phyloP scores from a whole-genome alignment of 148 eudicot genomes.

The Rhododendron ferrugineum region DNA sequence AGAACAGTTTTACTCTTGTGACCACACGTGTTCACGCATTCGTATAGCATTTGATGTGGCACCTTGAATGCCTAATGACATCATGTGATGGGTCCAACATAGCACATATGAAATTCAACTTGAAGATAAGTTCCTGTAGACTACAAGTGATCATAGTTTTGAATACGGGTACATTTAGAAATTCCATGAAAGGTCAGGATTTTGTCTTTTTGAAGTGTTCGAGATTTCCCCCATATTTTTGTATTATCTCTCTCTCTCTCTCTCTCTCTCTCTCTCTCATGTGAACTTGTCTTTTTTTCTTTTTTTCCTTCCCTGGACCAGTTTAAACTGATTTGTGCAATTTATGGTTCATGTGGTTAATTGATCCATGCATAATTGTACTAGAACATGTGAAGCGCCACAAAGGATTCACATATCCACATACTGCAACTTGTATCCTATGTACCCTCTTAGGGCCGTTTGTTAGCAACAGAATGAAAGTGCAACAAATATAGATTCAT shows the following conservation, averaged over 20 bases:
- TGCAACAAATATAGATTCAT: no score
- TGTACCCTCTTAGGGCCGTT: not conserved
- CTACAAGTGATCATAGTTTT: not conserved
- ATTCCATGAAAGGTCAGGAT: not conserved
- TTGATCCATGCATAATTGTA: not conserved
- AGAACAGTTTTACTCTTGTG: not conserved
- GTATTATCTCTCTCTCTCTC: constrained; percentile 1
- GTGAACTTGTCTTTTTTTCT: not conserved
- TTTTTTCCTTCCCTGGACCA: not conserved
- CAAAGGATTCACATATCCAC: not conserved
- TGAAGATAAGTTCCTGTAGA: not conserved
- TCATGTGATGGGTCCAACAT: not conserved
- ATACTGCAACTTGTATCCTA: not conserved
- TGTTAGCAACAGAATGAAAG: no score
- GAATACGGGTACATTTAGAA: not conserved
- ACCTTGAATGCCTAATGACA: not conserved
- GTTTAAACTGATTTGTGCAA: not conserved
- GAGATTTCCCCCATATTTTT: not conserved
- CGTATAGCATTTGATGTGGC: not conserved
- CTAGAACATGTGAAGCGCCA: not conserved
- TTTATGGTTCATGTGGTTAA: not conserved
- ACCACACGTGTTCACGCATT: not conserved
- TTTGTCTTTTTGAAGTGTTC: not conserved
- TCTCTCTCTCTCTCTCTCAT: not conserved
- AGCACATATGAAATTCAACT: not conserved